Conservation (phyloP, 805 yeast species). For the Wickerhamiella slavikovae region DNA sequence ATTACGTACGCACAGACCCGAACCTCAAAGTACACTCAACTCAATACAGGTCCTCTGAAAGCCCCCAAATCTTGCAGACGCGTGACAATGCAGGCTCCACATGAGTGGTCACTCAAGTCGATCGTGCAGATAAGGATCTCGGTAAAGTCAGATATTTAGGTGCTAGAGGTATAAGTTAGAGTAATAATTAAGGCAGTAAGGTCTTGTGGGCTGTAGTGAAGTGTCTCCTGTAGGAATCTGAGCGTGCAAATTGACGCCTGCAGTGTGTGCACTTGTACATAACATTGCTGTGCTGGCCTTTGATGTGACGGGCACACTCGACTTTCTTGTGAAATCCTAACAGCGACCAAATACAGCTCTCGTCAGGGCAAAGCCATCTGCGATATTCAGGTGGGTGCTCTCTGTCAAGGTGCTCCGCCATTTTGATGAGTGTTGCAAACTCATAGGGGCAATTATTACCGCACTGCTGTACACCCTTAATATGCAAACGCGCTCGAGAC, state of each 20-base stretch:
- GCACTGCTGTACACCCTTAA: background rate
- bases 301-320: constrained; percentile 5
- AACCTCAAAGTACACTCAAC: no score
- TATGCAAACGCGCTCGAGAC: no score
- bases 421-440: background rate
- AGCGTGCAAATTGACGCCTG: constrained; percentile 1
- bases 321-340: constrained; percentile 4
- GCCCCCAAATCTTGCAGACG: no score
- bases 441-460: background rate
- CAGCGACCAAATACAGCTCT: constrained; percentile 6
- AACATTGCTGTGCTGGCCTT: constrained; percentile 1
- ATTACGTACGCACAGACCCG: no score
- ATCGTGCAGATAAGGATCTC: no score
- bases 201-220: no score
- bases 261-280: constrained; percentile 1
- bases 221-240: constrained; percentile 1
- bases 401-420: constrained; percentile 6
- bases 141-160: no score
- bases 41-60: no score
- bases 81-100: no score
- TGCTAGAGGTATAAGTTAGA: no score
- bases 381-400: constrained; percentile 3
- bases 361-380: constrained; percentile 4
- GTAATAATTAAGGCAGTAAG: no score
- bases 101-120: no score